phyloP scores from a whole-genome alignment of 352 stramenopile species.

The Phytophthora podocarpi region DNA sequence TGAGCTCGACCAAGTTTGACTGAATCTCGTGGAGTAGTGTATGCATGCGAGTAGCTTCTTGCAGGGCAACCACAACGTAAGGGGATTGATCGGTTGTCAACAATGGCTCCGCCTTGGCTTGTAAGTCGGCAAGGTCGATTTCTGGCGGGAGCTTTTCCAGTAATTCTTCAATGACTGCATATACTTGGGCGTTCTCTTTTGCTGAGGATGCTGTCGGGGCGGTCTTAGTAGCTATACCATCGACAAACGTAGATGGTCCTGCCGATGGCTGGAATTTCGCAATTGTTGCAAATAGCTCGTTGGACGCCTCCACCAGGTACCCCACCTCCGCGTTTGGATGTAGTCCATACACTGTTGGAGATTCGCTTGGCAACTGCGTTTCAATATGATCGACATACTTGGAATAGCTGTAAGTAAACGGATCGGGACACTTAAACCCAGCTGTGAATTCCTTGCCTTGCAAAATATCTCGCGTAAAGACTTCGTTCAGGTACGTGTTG shows the following conservation, averaged over 20 bases:
- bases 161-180: conserved; percentile 58
- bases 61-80: conserved; percentile 85
- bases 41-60: conserved; percentile 83
- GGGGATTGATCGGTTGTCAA: conserved; percentile 67
- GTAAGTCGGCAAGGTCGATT: conserved; percentile 60
- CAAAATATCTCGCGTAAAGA: conserved; percentile 74
- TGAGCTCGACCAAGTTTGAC: conserved; percentile 64
- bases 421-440: conserved; percentile 85
- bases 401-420: conserved; percentile 80
- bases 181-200: conserved; percentile 42
- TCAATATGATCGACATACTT: conserved; percentile 94
- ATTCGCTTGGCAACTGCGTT: conserved; percentile 62
- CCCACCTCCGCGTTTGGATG: conserved; percentile 85
- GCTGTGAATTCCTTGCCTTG: conserved; percentile 52
- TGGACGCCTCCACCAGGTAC: conserved; percentile 75
- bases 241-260: conserved; percentile 55
- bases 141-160: conserved; percentile 64
- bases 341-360: conserved; percentile 70
- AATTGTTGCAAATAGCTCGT: conserved; percentile 89
- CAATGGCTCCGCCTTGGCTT: conserved; percentile 58
- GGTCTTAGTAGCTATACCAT: conserved; percentile 21
- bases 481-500: conserved; percentile 66
- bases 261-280: conserved; percentile 83
- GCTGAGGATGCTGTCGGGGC: conserved; percentile 7
- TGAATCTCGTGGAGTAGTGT: conserved; percentile 66